A percentile compares a stretch with the other conserved stretches of the same genome.
Conservation (phyloP, 768 basidiomycete genomes). For the Epithele typhae region DNA sequence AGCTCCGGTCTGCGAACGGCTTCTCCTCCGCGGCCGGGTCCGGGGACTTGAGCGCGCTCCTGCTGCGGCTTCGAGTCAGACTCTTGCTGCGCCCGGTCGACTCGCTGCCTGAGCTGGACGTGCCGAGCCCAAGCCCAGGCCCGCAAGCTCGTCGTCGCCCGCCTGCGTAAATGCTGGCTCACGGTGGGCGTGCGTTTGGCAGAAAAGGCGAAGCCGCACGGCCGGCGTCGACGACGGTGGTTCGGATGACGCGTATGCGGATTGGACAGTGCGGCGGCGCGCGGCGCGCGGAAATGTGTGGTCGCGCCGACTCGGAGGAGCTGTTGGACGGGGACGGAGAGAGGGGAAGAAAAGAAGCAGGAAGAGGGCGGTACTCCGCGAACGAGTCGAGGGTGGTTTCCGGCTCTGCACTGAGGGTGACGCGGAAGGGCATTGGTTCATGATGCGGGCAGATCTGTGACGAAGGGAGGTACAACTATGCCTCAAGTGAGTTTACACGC, state of each 20-base stretch:
- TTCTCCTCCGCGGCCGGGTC: conserved; percentile 1
- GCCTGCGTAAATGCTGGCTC: too few species aligned
- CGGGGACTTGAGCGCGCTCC: too few species aligned
- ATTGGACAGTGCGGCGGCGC: conserved; percentile 4
- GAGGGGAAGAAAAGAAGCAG: conserved; percentile 23
- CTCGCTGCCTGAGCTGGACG: too few species aligned
- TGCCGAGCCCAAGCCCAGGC: too few species aligned
- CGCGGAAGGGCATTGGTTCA: conserved; percentile 24
- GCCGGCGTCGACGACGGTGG: conserved; percentile 9
- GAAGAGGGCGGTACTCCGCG: conserved; percentile 15
- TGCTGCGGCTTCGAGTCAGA: too few species aligned
- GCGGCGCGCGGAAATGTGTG: conserved; percentile 9
- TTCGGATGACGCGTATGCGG: conserved; percentile 7
- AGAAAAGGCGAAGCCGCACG: not conserved
- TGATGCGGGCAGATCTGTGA: conserved; percentile 21
- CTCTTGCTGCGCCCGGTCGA: too few species aligned
- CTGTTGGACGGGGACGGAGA: conserved; percentile 6
- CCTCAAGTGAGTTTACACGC: too few species aligned
- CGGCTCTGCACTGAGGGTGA: conserved; percentile 18
- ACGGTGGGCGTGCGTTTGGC: too few species aligned
- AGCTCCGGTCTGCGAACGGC: not conserved
- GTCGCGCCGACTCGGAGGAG: conserved; percentile 7
- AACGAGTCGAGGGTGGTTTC: conserved; percentile 20
- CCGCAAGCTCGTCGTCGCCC: too few species aligned
- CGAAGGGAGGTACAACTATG: conserved; percentile 19